Conservation (phyloP, 2,329 filamentous ascomycete species). For the Aspergillus puulaauensis region DNA sequence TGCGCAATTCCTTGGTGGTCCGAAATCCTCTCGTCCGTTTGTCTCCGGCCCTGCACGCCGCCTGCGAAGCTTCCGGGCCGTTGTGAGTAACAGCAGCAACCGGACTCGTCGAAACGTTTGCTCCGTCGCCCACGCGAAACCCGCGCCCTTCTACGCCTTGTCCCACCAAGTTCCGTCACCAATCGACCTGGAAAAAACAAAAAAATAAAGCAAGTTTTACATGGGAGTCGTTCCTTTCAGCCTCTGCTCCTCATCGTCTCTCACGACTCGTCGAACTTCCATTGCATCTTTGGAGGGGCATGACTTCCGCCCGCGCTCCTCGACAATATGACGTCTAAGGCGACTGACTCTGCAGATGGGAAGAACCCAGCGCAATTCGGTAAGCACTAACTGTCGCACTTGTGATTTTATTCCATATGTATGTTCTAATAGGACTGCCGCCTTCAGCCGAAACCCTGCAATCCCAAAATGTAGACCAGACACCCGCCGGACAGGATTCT, state of each 20-base stretch:
- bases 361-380: conserved; percentile 28
- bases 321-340: conserved; percentile 39
- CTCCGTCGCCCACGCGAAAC: conserved; percentile 27
- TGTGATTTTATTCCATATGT: conserved; percentile 8
- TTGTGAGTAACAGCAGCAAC: conserved; percentile 19
- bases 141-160: conserved; percentile 33
- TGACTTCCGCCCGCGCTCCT: conserved; percentile 30
- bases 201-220: neutral
- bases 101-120: conserved; percentile 27
- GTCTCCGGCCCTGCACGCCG: conserved; percentile 9
- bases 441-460: conserved; percentile 17
- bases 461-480: conserved; percentile 23
- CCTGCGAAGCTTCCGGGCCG: conserved; percentile 14
- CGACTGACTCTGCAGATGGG: conserved; percentile 26
- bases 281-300: conserved; percentile 29
- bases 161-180: conserved; percentile 1
- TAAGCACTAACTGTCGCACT: conserved; percentile 23
- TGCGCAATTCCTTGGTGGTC: conserved; percentile 10
- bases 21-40: conserved; percentile 13
- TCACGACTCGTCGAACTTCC: neutral
- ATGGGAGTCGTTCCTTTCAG: neutral
- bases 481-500: conserved; percentile 20
- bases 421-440: conserved; percentile 8
- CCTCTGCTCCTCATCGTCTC: neutral
- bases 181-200: neutral